Percentiles rank a stretch among this genome's conserved stretches.
phyloP scores from a whole-genome alignment of 1,139 yeast genomes.

The Pichia cactophila region DNA sequence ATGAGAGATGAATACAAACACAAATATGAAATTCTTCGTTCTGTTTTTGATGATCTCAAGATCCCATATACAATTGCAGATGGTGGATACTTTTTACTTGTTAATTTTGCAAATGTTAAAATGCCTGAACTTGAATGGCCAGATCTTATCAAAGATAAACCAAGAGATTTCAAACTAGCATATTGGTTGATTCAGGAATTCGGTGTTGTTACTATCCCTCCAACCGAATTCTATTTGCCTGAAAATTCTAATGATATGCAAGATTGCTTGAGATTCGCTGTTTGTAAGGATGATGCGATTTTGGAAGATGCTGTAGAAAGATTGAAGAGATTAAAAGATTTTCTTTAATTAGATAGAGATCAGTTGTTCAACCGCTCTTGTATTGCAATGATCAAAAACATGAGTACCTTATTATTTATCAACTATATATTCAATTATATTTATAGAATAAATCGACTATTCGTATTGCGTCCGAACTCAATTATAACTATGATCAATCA shows the following conservation, averaged over 20 bases:
- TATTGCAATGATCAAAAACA: too few species aligned
- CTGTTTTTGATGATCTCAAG: slow-evolving; percentile 76
- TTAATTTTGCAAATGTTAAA: slow-evolving; percentile 73
- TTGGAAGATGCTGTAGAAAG: slow-evolving; percentile 76
- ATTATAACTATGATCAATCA: slow-evolving; percentile 5
- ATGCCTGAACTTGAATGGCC: slow-evolving; percentile 64
- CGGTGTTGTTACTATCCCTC: slow-evolving; percentile 95
- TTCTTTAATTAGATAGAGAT: slow-evolving; percentile 20
- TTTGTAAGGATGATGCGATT: slow-evolving; percentile 81
- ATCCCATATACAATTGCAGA: slow-evolving; percentile 85
- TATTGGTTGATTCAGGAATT: slow-evolving; percentile 89
- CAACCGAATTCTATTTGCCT: slow-evolving; percentile 68
- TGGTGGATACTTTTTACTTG: slow-evolving; percentile 89
- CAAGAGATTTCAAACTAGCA: slow-evolving; percentile 80
- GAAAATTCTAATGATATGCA: slow-evolving; percentile 10
- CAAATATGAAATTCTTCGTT: slow-evolving; percentile 65
- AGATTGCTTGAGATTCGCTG: slow-evolving; percentile 84
- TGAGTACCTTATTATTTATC: not conserved
- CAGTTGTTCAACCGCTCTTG: not conserved
- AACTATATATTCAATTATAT: not conserved
- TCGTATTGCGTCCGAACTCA: not conserved
- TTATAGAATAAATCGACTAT: not conserved
- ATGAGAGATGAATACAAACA: slow-evolving; percentile 60
- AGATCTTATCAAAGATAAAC: slow-evolving; percentile 54
- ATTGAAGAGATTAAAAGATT: slow-evolving; percentile 61